Percentiles rank a stretch among this genome's conserved stretches.
phyloP scores from a whole-genome alignment of 352 stramenopile genomes.

The Nothophytophthora sp. region DNA sequence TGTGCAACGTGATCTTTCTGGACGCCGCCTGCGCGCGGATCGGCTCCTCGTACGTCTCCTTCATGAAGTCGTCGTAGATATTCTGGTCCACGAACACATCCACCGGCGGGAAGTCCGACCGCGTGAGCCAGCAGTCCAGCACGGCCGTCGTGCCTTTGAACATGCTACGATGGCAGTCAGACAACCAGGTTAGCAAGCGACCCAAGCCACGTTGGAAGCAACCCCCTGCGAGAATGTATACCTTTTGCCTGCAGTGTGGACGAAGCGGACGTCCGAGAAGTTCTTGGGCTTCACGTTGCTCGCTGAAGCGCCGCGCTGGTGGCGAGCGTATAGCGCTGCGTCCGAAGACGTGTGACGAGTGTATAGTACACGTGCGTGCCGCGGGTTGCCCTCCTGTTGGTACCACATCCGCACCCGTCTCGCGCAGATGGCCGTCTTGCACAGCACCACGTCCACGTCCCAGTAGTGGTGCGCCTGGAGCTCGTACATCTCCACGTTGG shows the following conservation, averaged over 20 bases:
- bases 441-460: conserved; percentile 48
- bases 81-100: conserved; percentile 44
- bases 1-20: conserved; percentile 36
- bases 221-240: conserved; percentile 5
- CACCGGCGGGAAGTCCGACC: conserved; percentile 38
- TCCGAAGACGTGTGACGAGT: conserved; percentile 48
- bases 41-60: conserved; percentile 23
- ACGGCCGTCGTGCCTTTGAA: conserved; percentile 45
- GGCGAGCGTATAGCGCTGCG: conserved; percentile 30
- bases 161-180: conserved; percentile 21
- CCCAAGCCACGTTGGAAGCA: no score
- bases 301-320: conserved; percentile 7
- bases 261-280: conserved; percentile 35
- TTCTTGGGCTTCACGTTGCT: conserved; percentile 20
- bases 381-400: conserved; percentile 50
- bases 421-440: conserved; percentile 54
- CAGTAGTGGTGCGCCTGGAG: conserved; percentile 42
- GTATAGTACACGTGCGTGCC: conserved; percentile 39
- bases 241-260: conserved; percentile 40
- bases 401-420: conserved; percentile 46
- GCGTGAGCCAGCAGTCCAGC: conserved; percentile 50
- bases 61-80: conserved; percentile 31
- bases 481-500: conserved; percentile 62
- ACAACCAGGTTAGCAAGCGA: not conserved
- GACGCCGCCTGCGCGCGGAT: conserved; percentile 10